Conservation (phyloP, 768 basidiomycete species). For the Coprinopsis cinerea region DNA sequence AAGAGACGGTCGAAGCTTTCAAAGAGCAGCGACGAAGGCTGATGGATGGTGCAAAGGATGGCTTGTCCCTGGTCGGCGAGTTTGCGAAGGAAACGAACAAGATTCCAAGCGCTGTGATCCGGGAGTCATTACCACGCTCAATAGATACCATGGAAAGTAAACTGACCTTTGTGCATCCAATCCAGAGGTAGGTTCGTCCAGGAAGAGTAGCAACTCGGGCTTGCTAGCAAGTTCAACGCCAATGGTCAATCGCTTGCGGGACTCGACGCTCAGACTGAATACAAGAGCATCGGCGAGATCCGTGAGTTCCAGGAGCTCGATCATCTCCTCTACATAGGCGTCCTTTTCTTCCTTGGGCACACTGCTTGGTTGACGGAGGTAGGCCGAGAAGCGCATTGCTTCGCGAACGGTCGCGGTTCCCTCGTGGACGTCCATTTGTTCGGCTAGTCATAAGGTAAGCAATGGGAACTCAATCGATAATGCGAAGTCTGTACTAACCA, state of each 20-base stretch:
- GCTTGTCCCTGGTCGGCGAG: conserved; percentile 83
- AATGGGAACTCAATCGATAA: conserved; percentile 18
- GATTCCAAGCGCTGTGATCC: conserved; percentile 71
- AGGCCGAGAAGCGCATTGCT: conserved; percentile 80
- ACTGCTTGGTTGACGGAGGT: conserved; percentile 69
- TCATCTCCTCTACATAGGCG: conserved; percentile 74
- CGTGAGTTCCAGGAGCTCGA: conserved; percentile 79
- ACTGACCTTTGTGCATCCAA: conserved; percentile 37
- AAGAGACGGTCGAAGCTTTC: conserved; percentile 77
- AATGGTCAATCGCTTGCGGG: conserved; percentile 83
- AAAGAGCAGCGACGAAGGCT: conserved; percentile 81
- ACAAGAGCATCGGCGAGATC: conserved; percentile 81
- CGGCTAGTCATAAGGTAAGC: conserved; percentile 35
- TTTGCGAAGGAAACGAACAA: conserved; percentile 76
- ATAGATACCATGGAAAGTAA: not conserved
- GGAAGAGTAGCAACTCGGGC: conserved; percentile 69
- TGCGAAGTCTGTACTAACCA: conserved; percentile 33
- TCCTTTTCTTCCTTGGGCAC: conserved; percentile 71
- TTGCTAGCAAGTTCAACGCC: conserved; percentile 90
- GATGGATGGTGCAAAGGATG: conserved; percentile 88
- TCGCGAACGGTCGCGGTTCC: conserved; percentile 79
- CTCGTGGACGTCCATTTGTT: conserved; percentile 86
- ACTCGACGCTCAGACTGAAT: conserved; percentile 58
- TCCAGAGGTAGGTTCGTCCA: conserved; percentile 47
- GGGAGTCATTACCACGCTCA: conserved; percentile 18